phyloP scores from a whole-genome alignment of 1,284 basidiomycete species.

The Tranzscheliella williamsii region DNA sequence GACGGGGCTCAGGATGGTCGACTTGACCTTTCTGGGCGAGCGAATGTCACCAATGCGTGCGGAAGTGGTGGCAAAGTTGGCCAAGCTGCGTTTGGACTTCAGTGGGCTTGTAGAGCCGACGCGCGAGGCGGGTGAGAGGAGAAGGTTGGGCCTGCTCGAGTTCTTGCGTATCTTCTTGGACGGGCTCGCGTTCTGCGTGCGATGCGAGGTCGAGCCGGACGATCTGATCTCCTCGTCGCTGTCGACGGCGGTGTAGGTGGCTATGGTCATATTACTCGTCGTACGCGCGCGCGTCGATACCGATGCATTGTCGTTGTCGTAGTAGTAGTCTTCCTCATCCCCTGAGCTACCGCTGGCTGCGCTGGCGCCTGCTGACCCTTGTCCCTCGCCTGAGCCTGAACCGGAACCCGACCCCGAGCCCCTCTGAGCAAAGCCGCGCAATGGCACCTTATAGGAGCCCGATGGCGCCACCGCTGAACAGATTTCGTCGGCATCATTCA shows the following conservation, averaged over 20 bases:
- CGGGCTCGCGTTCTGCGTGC: too few species aligned
- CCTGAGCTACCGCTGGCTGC: too few species aligned
- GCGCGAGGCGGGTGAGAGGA: too few species aligned
- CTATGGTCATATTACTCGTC: constrained; percentile 14
- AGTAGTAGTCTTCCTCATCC: too few species aligned
- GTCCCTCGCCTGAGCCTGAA: constrained; percentile 11
- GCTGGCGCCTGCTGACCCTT: too few species aligned
- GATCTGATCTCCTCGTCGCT: constrained; percentile 14
- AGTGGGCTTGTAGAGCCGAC: constrained; percentile 6
- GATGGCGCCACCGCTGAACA: constrained; percentile 57
- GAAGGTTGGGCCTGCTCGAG: constrained; percentile 14
- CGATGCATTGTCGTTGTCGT: too few species aligned
- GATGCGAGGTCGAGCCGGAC: too few species aligned
- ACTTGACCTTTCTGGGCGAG: constrained; percentile 27
- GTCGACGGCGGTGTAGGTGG: constrained; percentile 3
- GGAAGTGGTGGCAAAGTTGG: constrained; percentile 1
- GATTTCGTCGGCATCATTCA: constrained; percentile 58
- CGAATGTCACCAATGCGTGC: not conserved
- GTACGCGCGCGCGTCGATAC: constrained; percentile 12
- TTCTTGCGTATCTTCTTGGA: constrained; percentile 32
- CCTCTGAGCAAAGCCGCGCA: constrained; percentile 36
- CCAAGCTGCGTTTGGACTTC: constrained; percentile 23
- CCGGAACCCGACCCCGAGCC: not conserved
- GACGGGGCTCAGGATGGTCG: constrained; percentile 25
- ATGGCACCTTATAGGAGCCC: constrained; percentile 54